Evolutionary conservation across 2,329 filamentous ascomycete genomes (phyloP).

Genomic region (Aureobasidium sp.): DNA sequence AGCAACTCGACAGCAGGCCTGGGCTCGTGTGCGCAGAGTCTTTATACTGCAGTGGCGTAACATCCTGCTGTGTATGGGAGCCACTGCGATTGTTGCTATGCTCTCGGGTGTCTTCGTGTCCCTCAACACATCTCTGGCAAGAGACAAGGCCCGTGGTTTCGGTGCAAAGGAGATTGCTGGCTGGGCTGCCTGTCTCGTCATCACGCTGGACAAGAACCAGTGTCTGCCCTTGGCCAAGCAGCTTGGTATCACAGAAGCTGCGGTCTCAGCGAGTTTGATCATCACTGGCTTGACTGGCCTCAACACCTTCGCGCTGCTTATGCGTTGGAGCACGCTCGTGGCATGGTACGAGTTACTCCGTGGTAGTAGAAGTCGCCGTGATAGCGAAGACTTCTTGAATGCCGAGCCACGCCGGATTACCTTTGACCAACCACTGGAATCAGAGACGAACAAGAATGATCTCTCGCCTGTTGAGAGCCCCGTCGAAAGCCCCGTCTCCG

Average conservation of each 20-base stretch:
- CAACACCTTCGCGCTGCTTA: constrained; percentile 67
- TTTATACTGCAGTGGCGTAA: constrained; percentile 77
- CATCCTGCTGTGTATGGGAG: constrained; percentile 69
- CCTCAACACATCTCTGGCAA: constrained; percentile 53
- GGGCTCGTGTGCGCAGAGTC: constrained; percentile 65
- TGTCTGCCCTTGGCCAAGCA: constrained; percentile 51
- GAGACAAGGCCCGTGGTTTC: constrained; percentile 32
- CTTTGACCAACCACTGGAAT: constrained; percentile 1
- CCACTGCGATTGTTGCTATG: constrained; percentile 71
- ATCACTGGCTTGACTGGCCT: constrained; percentile 70
- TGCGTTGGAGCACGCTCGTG: constrained; percentile 64
- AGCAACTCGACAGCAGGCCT: constrained; percentile 22
- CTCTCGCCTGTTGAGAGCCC: not conserved
- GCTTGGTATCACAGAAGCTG: constrained; percentile 59
- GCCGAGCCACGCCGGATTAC: not conserved
- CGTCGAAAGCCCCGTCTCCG: not conserved
- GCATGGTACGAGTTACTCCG: constrained; percentile 62
- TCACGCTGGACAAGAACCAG: constrained; percentile 46
- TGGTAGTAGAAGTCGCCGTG: constrained; percentile 5
- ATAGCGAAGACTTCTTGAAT: not conserved
- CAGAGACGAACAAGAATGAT: not conserved
- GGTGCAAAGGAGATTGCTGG: constrained; percentile 38
- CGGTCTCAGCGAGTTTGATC: constrained; percentile 62
- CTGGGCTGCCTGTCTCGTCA: constrained; percentile 60
- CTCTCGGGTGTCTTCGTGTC: constrained; percentile 75